Evolutionary conservation across 176 grass and related monocot genomes (phyloP), one percentile per base, ranked within the genome.

Genomic region (Oryza glumipatula): DNA sequence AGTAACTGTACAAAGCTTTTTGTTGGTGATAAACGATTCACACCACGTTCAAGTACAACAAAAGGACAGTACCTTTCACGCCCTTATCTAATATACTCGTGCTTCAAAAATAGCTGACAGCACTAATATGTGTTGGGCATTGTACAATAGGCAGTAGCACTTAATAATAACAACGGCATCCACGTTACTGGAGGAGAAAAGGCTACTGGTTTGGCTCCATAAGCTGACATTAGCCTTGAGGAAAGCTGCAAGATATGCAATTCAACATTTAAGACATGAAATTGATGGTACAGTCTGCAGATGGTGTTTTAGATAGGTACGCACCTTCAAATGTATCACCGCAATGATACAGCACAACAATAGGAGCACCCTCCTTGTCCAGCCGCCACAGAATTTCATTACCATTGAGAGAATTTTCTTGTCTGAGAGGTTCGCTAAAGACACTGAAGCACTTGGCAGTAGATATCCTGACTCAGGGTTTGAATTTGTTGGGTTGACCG

Each of bases 171-270:
- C 17, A 86, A 80, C 11, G 95, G 95, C 36, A 76, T 86, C 95
- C 95, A 98, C 54, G 89, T 73, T 70, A 98, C 65, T 41, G 88
- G 81, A 6, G 88, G 90, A 86, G 92, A 98, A 22, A 95, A 86
- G 60, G 49, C 78, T 56, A 97, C 86, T 35, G 84, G 95, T 77
- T 64, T 83, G 14, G 26, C 54, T 81, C 95, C 92, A 86, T 95
- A 98, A 44, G 90, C 92, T 60, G 77, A 74, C 87, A 93, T 98
- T 77, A 98, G 76, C 71, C 36, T 76, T 12, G 79, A 91, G 84
- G 86, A 93, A 9, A 95, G 70, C 93, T 95, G 88, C 76, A 81
- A n/a, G 83, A 23, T 63, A 46, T 14, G 23, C 70, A 78, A 71
- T 44, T 66, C n/a, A 48, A 56, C 4, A 68, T 12, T 12, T 12